Conservation (phyloP, 768 basidiomycete species). For the Russula brevipes region DNA sequence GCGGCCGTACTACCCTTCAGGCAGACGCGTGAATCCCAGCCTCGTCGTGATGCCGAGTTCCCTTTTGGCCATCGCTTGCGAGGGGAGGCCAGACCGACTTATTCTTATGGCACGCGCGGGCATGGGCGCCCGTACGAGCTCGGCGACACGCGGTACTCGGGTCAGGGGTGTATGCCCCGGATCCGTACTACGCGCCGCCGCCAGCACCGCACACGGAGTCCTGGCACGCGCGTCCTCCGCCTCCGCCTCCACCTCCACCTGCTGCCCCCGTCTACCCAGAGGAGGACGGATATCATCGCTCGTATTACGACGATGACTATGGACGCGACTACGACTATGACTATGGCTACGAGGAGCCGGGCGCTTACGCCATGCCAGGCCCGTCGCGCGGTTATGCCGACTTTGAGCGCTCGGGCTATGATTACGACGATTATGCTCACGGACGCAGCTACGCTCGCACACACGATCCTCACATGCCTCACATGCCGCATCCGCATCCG, state of each 20-base stretch:
- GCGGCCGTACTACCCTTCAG: not conserved
- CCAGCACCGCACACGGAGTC: slow-evolving; percentile 14
- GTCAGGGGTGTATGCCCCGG: slow-evolving; percentile 10
- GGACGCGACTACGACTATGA: not conserved
- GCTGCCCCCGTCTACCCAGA: not conserved
- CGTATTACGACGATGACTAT: not conserved
- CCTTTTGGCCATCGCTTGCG: not conserved
- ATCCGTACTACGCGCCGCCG: slow-evolving; percentile 17
- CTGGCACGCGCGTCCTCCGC: slow-evolving; percentile 3
- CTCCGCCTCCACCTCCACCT: too few species aligned
- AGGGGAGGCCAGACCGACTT: not conserved
- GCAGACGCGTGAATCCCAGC: not conserved
- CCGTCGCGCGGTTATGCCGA: slow-evolving; percentile 1
- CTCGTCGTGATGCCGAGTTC: not conserved
- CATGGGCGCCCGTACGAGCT: slow-evolving; percentile 19
- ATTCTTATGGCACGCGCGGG: slow-evolving; percentile 5
- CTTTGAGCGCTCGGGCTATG: slow-evolving; percentile 5
- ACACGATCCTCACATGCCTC: not conserved
- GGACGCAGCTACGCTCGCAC: not conserved
- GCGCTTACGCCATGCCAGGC: not conserved
- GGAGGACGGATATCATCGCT: not conserved
- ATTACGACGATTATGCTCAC: not conserved
- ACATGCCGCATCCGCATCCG: not conserved
- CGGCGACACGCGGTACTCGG: slow-evolving; percentile 13
- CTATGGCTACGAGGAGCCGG: slow-evolving; percentile 4